Evolutionary conservation across 768 basidiomycete genomes (phyloP).

Genomic region (Trametes punicea): DNA sequence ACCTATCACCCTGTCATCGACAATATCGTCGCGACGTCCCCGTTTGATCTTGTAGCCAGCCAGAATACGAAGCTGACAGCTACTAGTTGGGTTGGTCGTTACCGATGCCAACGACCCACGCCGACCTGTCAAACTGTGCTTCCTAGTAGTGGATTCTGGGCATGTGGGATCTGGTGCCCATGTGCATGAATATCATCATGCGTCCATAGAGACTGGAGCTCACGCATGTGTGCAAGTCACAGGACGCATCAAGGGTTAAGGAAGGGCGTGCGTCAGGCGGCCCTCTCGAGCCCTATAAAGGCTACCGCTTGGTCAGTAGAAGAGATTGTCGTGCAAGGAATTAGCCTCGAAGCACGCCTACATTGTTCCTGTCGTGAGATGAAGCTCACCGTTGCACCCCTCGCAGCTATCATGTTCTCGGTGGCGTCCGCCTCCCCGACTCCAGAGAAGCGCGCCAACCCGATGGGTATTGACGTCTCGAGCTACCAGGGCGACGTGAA

Average conservation of each 20-base stretch:
- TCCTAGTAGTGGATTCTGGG: neutral
- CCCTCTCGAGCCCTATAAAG: no score
- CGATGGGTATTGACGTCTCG: conserved; percentile 57
- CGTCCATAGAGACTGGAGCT: neutral
- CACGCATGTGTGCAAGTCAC: neutral
- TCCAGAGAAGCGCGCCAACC: conserved; percentile 36
- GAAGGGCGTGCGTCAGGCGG: no score
- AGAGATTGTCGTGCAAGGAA: neutral
- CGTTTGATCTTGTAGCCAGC: neutral
- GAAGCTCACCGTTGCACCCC: neutral
- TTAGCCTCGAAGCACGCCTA: neutral
- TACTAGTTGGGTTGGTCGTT: neutral
- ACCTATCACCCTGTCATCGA: neutral
- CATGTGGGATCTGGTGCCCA: neutral
- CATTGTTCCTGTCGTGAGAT: neutral
- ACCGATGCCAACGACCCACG: conserved; percentile 9
- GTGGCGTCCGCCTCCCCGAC: neutral
- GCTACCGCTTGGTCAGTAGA: no score
- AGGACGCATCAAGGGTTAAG: no score
- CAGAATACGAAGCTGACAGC: neutral
- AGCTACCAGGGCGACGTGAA: conserved; percentile 44
- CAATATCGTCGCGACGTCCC: neutral
- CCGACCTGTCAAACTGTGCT: neutral
- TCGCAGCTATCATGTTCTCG: neutral
- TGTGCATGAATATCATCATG: neutral